Evolutionary conservation across 1,284 basidiomycete species (phyloP).

Genomic region (Sutorius eximius): DNA sequence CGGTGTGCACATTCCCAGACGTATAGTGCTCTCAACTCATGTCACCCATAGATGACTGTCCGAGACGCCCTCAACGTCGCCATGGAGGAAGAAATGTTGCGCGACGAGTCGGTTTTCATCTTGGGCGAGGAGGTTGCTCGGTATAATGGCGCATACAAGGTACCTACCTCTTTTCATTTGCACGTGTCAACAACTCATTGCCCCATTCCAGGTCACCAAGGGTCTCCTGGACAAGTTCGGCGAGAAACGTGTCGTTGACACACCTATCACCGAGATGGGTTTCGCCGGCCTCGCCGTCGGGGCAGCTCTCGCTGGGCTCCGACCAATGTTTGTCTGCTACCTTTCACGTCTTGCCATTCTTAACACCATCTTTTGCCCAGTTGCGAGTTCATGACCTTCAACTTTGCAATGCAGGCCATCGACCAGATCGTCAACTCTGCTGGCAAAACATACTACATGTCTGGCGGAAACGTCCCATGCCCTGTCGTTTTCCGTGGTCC

Average conservation of each 20-base stretch:
- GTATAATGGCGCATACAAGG: conserved; percentile 99
- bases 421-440: conserved; percentile 99
- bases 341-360: conserved; percentile 2
- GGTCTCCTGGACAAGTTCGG: conserved; percentile 99
- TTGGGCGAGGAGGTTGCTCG: conserved; percentile 98
- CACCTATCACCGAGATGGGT: conserved; percentile 98
- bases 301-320: conserved; percentile 90
- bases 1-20: conserved; percentile 41
- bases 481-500: conserved; percentile 99
- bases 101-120: conserved; percentile 94
- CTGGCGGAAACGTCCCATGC: conserved; percentile 96
- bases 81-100: conserved; percentile 99
- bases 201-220: conserved; percentile 77
- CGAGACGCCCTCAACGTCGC: conserved; percentile 97
- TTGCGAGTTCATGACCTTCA: conserved; percentile 99
- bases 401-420: conserved; percentile 96
- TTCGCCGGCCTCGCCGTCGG: conserved; percentile 97
- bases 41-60: conserved; percentile 80
- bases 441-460: conserved; percentile 99
- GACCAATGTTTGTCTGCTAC: conserved; percentile 70
- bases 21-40: conserved; percentile 6
- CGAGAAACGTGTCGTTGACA: conserved; percentile 97
- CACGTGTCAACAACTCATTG: conserved; percentile 7
- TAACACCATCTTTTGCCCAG: conserved; percentile 38
- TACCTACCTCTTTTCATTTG: conserved; percentile 33